Base-by-base conservation (phyloP, 805 yeast species). In the Candida sanyiensis region DNA sequence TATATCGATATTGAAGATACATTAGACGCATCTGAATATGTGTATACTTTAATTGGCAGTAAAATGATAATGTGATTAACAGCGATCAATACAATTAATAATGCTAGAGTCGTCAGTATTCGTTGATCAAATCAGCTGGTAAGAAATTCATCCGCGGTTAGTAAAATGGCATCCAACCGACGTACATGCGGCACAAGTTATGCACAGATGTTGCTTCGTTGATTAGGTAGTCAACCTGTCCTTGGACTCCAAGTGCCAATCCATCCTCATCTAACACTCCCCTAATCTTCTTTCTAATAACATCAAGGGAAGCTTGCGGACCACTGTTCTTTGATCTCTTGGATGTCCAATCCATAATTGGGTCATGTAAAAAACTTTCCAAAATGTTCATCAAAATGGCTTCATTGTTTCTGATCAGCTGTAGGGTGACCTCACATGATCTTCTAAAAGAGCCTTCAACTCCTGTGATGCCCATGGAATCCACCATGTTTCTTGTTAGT, bases 311-410 rank as follows among this genome's bases (percentile, higher is more conserved):
- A 9, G 73, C 73, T 45, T 80, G 80, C 0, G 90, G 85, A 4
- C 69, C 64, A 12, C 34, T 21, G 33, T 61, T 57, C 29, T 58
- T 51, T 29, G 57, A 67, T 47, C 70, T 62, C 47, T 62, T 64
- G 52, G 52, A 51, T 26, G 69, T 71, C 87, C 89, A 83, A 50
- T 85, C 94, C 58, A 86, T 78, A 39, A 87, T 80, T 1, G 96
- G 95, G 59, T 93, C 98, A 57, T 93, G 86, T 44, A 93, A 67
- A 56, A 93, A 86, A 1, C 96, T 84, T 60, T 93, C 97, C 52
- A 94, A 70, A 32, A 87, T 83, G 53, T 89, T 90, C 84, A 89
- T 82, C 48, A 93, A 63, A 15, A 86, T 77, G 7, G 85, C 80
- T 54, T 90, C 96, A 54, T 90, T 81, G 15, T 67, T 73, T 44